Evolutionary conservation across 169 alveolate genomes (phyloP), one percentile per base, ranked within the genome.

Genomic region (Hepatocystis sp.): DNA sequence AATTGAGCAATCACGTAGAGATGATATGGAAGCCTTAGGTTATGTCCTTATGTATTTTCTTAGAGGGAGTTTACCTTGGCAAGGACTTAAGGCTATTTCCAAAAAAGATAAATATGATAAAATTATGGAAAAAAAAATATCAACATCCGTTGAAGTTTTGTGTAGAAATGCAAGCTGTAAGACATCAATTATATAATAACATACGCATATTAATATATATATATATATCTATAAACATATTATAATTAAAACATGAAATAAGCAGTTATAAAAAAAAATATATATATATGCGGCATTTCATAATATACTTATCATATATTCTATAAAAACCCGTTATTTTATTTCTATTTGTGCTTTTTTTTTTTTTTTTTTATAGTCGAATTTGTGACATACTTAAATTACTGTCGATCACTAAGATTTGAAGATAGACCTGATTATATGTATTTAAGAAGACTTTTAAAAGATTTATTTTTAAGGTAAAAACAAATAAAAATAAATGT

Each of bases 61-160:
- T 68, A 94, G 98, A 61, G 99, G 99, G 32, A 93, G 97, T 56
- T 96, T 98, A 21, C 99, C 99, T 15, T 98, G 99, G 99, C 99
- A 98, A 84, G 99, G 98, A 21, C 93, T 95, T 40, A 95, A 96
- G 85, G 99, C 99, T 51, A 95, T 95, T 2, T 95, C 97, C 47
- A 97, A 97, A 91, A 97, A 96, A 91, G 99, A 98, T 91, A 98
- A 98, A 91, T 98, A 98, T 88, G 99, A 98, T 88, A 98, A 97
- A 91, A 98, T 98, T 93, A 97, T 98, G 99, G 99, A 98, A 93
- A 96, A 97, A 88, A 98, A 98, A 86, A 96, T 98, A 89, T 96
- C 98, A 66, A 97, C 99, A 19, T 98, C 99, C 13, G 96, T 97
- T 19, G 99, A 98, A 85, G 91, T 96, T 15, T 93, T 98, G 40